phyloP scores from a whole-genome alignment of 306 rosid genomes.

The Rubus parviflorus region DNA sequence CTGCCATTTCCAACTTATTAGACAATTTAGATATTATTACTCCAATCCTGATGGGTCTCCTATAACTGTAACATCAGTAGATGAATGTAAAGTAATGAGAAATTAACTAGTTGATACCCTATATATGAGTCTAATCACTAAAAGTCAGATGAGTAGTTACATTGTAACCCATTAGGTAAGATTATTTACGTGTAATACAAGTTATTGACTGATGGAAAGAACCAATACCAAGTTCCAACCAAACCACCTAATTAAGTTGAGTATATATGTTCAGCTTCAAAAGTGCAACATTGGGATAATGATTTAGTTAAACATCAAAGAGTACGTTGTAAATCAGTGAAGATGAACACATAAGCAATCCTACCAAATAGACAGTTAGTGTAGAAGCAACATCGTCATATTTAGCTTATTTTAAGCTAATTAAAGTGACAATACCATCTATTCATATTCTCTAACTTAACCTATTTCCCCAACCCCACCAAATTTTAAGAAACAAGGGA shows the following conservation, averaged over 20 bases:
- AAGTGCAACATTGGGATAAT: slow-evolving; percentile 26
- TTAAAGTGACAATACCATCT: background rate
- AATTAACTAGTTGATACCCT: slow-evolving; percentile 11
- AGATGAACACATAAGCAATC: slow-evolving; percentile 2
- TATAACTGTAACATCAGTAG: slow-evolving; percentile 26
- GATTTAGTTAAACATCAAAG: slow-evolving; percentile 29
- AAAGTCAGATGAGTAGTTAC: slow-evolving; percentile 45
- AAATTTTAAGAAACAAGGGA: background rate
- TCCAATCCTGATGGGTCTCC: slow-evolving; percentile 24
- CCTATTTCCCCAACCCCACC: background rate
- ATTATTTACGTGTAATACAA: slow-evolving; percentile 47
- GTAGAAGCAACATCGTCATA: slow-evolving; percentile 3
- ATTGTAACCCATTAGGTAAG: slow-evolving; percentile 35
- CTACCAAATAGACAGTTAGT: background rate
- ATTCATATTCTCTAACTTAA: background rate
- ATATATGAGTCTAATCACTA: slow-evolving; percentile 6
- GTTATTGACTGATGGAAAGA: slow-evolving; percentile 26
- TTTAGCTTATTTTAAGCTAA: background rate
- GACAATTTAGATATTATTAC: slow-evolving; percentile 9
- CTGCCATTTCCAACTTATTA: slow-evolving; percentile 29
- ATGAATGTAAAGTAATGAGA: slow-evolving; percentile 3
- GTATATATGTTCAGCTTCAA: slow-evolving; percentile 6
- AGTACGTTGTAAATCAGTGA: background rate
- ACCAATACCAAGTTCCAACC: slow-evolving; percentile 38
- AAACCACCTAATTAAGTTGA: slow-evolving; percentile 30